A percentile compares a stretch with the other conserved stretches of the same genome.
Conservation (phyloP, 148 eudicot species). For the Nyssa sinensis region DNA sequence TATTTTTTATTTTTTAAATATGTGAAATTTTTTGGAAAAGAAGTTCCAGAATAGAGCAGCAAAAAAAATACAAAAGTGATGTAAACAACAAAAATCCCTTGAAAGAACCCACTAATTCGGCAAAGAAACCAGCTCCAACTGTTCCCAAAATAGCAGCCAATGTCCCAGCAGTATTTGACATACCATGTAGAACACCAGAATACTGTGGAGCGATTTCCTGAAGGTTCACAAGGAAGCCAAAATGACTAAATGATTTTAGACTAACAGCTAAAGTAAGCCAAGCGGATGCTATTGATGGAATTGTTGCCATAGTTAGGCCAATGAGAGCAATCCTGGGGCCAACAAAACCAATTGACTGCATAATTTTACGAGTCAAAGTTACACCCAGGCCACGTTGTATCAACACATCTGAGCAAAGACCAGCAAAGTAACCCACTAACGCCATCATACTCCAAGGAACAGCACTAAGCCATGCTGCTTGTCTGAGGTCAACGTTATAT, state of each 20-base stretch:
- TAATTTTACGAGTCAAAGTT: slow-evolving; percentile 82
- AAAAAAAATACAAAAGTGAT: slow-evolving; percentile 54
- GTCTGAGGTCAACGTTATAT: slow-evolving; percentile 83
- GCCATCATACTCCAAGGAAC: slow-evolving; percentile 98
- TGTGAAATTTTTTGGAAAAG: too few relatives aligned
- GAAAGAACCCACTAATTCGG: slow-evolving; percentile 75
- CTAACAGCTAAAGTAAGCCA: slow-evolving; percentile 92
- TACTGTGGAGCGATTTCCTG: slow-evolving; percentile 97
- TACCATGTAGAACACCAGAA: slow-evolving; percentile 84
- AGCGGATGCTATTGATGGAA: slow-evolving; percentile 73
- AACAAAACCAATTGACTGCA: slow-evolving; percentile 92
- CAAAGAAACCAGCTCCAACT: slow-evolving; percentile 87
- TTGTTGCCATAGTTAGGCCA: slow-evolving; percentile 63
- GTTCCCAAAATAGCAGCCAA: slow-evolving; percentile 85
- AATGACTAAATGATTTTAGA: slow-evolving; percentile 87
- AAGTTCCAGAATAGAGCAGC: slow-evolving; percentile 67
- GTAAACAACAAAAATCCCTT: slow-evolving; percentile 80
- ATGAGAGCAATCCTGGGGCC: slow-evolving; percentile 81
- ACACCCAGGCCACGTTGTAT: slow-evolving; percentile 66
- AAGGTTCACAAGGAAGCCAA: slow-evolving; percentile 90
- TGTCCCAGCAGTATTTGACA: slow-evolving; percentile 84
- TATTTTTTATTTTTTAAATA: too few relatives aligned
- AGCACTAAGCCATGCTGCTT: slow-evolving; percentile 98
- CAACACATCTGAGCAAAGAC: slow-evolving; percentile 72
- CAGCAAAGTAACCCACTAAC: slow-evolving; percentile 78